Percentiles rank a stretch among this genome's conserved stretches.
Evolutionary conservation across 345 rosid species (phyloP).

Genomic region (Lumnitzera racemosa): DNA sequence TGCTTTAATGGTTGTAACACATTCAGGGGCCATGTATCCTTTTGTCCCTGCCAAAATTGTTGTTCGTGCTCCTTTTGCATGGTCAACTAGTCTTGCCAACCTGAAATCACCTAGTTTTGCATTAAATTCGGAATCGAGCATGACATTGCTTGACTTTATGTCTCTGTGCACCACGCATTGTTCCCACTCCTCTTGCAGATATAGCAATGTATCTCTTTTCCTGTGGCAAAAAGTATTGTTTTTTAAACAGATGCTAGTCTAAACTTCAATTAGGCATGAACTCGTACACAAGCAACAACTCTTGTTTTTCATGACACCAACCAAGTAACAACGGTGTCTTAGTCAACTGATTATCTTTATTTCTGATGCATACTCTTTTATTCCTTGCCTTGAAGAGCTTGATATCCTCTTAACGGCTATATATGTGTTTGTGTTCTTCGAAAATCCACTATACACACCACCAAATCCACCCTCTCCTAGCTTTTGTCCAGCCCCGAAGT

Average conservation of each 20-base stretch:
- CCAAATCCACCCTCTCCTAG: no score
- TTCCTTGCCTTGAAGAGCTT: no score
- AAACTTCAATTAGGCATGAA: constrained; percentile 28
- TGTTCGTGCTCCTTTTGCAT: constrained; percentile 17
- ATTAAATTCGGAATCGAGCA: constrained; percentile 20
- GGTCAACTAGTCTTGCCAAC: constrained; percentile 19
- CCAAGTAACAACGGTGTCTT: constrained; percentile 6
- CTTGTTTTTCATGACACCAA: constrained; percentile 6
- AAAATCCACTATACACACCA: no score
- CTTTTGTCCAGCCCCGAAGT: constrained; percentile 8
- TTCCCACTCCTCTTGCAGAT: constrained; percentile 29
- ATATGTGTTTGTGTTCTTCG: no score
- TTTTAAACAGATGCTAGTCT: constrained; percentile 16
- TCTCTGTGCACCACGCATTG: constrained; percentile 26
- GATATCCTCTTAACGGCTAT: no score
- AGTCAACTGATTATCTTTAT: constrained; percentile 16
- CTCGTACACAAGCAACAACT: background rate
- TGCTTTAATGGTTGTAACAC: no score
- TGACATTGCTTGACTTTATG: constrained; percentile 26
- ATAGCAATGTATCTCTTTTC: constrained; percentile 14
- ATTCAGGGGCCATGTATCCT: no score
- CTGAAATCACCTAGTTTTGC: constrained; percentile 10
- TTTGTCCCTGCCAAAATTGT: constrained; percentile 16
- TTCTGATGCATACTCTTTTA: background rate
- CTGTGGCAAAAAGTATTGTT: constrained; percentile 11